Evolutionary conservation across 805 yeast species (phyloP), one percentile per base, ranked within the genome.

Genomic region (Ogataea salicorniae): DNA sequence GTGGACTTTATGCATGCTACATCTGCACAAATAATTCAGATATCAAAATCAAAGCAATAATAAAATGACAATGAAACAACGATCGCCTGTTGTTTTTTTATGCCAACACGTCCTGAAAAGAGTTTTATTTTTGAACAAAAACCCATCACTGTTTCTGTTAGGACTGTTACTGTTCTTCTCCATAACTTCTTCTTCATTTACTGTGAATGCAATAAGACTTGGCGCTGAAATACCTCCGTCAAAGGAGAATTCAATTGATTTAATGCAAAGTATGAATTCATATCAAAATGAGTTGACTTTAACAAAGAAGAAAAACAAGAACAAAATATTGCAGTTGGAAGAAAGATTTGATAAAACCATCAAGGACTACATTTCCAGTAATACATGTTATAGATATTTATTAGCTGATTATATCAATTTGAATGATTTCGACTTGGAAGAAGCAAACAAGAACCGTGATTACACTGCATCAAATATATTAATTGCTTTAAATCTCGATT

Each of bases 401-500:
- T 33, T 52, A 26, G 46, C 36, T 18, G 54, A 55, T 11, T 47
- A 52, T 42, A 33, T 52, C 8, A 47, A 49, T 22, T 7, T 47
- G 17, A 41, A 37, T 18, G 40, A 40, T 31, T n/a, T 39, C 14
- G 37, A 38, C 31, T 29, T 39, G 15, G 40, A 42, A 37, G 20
- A 15, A 15, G 29, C 31, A 14, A 41, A 37, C n/a, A 36, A 41
- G 22, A 39, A 37, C 3, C 29, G 31, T 11, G 37, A 34, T 11
- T 26, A 29, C 8, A 43, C 45, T 16, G 37, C 39, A 37, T 39
- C 49, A 11, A 55, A 47, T 23, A 26, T 62, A 2, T 38, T 61
- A 34, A 50, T 63, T 16, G 55, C 63, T 3, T 31, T 63, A 6
- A 54, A 57, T 41, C 22, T 62, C 9, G 47, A 47, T 4, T 43